phyloP scores from a whole-genome alignment of 2,329 filamentous ascomycete species.

The Exophiala xenobiotica region DNA sequence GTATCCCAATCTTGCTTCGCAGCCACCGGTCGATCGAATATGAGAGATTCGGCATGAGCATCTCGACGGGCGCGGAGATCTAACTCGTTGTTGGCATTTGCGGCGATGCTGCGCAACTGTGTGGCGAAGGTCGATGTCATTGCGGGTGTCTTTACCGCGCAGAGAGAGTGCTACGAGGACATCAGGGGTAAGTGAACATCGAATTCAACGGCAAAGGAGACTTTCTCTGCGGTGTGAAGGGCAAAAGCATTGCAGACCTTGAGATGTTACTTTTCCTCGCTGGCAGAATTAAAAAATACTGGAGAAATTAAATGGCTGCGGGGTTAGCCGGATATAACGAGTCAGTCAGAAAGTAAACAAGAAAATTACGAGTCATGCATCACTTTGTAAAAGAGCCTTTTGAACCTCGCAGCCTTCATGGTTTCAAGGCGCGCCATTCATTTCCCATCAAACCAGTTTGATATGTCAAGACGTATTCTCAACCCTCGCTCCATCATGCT shows the following conservation, averaged over 20 bases:
- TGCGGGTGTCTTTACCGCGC: background rate
- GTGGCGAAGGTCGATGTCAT: constrained; percentile 88
- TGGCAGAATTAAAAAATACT: too few relatives aligned
- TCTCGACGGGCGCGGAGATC: constrained; percentile 91
- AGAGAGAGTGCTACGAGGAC: background rate
- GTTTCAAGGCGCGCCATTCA: too few relatives aligned
- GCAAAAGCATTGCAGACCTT: background rate
- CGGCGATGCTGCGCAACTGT: constrained; percentile 90
- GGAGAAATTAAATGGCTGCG: too few relatives aligned
- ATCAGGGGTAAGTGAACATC: background rate
- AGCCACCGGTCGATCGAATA: constrained; percentile 84
- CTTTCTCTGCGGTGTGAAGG: too few relatives aligned
- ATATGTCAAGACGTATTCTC: too few relatives aligned
- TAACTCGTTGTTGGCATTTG: constrained; percentile 83
- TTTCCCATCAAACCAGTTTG: too few relatives aligned
- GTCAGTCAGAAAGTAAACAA: background rate
- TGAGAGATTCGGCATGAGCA: constrained; percentile 88
- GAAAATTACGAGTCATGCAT: too few relatives aligned
- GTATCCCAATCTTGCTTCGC: constrained; percentile 86
- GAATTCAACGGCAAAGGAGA: too few relatives aligned
- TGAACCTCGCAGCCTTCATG: too few relatives aligned
- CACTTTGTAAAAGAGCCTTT: too few relatives aligned
- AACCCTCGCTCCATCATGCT: constrained; percentile 26
- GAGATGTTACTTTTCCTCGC: background rate
- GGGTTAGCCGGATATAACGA: background rate